Base-by-base conservation (phyloP, 768 basidiomycete species). In the Kwoniella newhampshirensis region DNA sequence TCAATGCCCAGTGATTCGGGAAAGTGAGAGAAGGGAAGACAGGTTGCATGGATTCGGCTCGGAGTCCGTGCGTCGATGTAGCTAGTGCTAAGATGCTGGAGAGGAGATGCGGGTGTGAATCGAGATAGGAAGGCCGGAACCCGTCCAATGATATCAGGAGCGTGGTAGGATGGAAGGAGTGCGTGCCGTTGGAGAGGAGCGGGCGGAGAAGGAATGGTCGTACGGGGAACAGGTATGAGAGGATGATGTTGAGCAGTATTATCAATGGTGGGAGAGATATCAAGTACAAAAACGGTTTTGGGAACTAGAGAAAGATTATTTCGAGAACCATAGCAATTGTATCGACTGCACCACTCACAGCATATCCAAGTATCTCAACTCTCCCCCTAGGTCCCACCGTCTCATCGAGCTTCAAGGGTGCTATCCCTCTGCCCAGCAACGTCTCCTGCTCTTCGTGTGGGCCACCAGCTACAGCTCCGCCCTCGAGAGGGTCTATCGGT, bases 1-100 rank as follows among this genome's bases (percentile, higher is more conserved):
- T 85, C 35, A 94, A 71, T 2, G 86, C 77, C 91, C 91, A 96
- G 73, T 94, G 92, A 71, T 94, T 94, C 85, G 91, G 92, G 67
- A 94, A 94, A 2, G 91, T 94, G 64, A 91, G 75, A 1, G 89
- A 89, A 4, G 92, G 92, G 64, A 93, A 93, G 6, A 91, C 74
- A n/a, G 92, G 88, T 45, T 81, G 80, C 85, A 94, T 86, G 4
- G 83, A 88, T 75, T 93, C 89, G 2, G 92, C 91, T 30, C 89
- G 81, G n/a, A 93, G 67, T 1, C 91, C 91, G 8, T 37, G 15
- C 1, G 53, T 15, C n/a, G 59, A 49, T 9, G 42, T 48, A 6
- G 54, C 49, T n/a, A 64, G 30, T 12, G 37, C 5, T 1, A 64
- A 20, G 23, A 67, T 13, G 27, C 63, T 63, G 13, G 54, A 42